Conservation (phyloP, 768 basidiomycete genomes). For the Leccinum olivaceopallidum region DNA sequence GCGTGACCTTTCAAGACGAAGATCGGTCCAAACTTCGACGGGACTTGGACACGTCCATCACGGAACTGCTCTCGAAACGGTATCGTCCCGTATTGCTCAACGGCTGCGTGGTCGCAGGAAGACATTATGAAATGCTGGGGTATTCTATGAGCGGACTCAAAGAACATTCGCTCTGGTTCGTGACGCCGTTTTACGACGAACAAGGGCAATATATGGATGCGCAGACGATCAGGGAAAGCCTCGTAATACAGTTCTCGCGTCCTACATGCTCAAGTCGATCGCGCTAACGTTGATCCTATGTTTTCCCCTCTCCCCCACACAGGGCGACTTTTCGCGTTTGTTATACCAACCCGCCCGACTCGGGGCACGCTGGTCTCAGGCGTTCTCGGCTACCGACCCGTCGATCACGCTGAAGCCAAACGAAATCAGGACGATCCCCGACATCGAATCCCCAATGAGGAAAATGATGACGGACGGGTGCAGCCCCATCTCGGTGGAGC, state of each 20-base stretch:
- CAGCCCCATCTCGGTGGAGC: slow-evolving; percentile 43
- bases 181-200: slow-evolving; percentile 40
- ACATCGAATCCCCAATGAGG: slow-evolving; percentile 30
- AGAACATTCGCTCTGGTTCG: slow-evolving; percentile 51
- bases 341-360: slow-evolving; percentile 44
- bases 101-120: slow-evolving; percentile 43
- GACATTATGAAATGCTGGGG: slow-evolving; percentile 46
- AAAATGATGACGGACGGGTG: slow-evolving; percentile 53
- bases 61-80: slow-evolving; percentile 33
- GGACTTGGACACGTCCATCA: slow-evolving; percentile 33
- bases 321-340: slow-evolving; percentile 44
- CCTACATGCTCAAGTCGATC: neutral
- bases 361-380: slow-evolving; percentile 55
- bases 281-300: slow-evolving; percentile 6
- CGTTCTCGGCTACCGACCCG: slow-evolving; percentile 52
- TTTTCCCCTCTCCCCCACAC: neutral
- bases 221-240: slow-evolving; percentile 30
- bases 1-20: slow-evolving; percentile 51
- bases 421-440: slow-evolving; percentile 35
- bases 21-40: slow-evolving; percentile 38
- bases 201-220: slow-evolving; percentile 28
- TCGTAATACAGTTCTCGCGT: slow-evolving; percentile 27
- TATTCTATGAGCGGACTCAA: slow-evolving; percentile 56
- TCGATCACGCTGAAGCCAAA: slow-evolving; percentile 38
- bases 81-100: slow-evolving; percentile 35